Base-by-base conservation (phyloP, 2,329 filamentous ascomycete genomes). In the Penicillium paneum region DNA sequence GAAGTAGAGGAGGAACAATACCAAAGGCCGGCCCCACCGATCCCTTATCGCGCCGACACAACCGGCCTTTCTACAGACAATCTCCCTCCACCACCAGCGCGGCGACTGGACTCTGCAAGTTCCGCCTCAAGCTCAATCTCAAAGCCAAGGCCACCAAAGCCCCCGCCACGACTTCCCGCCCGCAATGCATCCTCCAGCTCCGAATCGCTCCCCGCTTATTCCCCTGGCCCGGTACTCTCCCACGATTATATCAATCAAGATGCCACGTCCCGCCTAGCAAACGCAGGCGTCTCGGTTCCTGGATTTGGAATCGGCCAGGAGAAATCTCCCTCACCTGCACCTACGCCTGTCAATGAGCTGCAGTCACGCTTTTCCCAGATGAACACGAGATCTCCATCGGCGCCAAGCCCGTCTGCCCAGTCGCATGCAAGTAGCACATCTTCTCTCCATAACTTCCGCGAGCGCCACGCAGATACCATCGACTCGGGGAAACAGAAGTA, bases 261-360 rank as follows among this genome's bases (percentile, higher is more conserved):
- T 5, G 86, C 90, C 5, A 70, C 87, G 52, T 80, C 76, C 54
- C 81, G 90, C 39, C 79, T 97, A 8, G 83, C 86, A 11, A 81
- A 84, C 35, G 86, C 89, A 1, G 91, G 91, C 1, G 79, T 96
- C 6, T 89, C 86, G 0, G 90, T 96, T 0, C 87, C 91, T 0
- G 88, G 82, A 0, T 77, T 96, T 4, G 88, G 88, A 5, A 95
- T 96, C 57, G 86, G 84, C 5, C 60, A 62, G 49, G 55, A 54
- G 31, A 67, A 43, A 74, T 61, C 52, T 7, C 54, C 17, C 29
- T 52, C 64, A 57, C 68, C 62, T 13, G 58, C 53, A 15, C 47
- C 53, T 28, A 59, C 66, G 7, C 84, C 86, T 41, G 73, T 90
- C 54, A 83, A 79, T 59, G 85, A 89, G 65, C 75, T 93, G 0